A percentile compares a stretch with the other conserved stretches of the same genome.
Conservation (phyloP, 306 rosid genomes). For the Alnus glutinosa region DNA sequence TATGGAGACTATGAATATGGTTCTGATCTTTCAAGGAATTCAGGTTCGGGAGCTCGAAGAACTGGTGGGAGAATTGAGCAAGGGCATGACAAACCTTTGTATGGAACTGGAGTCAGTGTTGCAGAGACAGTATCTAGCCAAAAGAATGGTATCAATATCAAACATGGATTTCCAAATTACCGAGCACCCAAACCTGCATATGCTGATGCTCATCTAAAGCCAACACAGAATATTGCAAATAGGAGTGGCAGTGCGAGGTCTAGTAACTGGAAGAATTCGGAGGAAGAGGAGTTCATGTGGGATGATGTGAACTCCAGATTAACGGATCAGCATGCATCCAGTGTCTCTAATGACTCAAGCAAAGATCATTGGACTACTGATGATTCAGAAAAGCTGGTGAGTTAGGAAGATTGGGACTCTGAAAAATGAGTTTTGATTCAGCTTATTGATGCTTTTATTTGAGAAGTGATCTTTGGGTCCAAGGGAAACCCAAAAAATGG, state of each 20-base stretch:
- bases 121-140: slow-evolving; percentile 54
- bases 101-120: slow-evolving; percentile 45
- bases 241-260: slow-evolving; percentile 45
- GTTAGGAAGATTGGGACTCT: slow-evolving; percentile 29
- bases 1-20: slow-evolving; percentile 57
- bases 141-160: slow-evolving; percentile 60
- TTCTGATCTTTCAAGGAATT: slow-evolving; percentile 53
- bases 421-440: background rate
- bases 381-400: slow-evolving; percentile 72
- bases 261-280: slow-evolving; percentile 83
- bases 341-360: slow-evolving; percentile 43
- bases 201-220: slow-evolving; percentile 43
- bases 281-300: slow-evolving; percentile 93
- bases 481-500: background rate
- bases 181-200: slow-evolving; percentile 56
- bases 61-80: slow-evolving; percentile 53
- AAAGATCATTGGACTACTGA: slow-evolving; percentile 57
- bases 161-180: slow-evolving; percentile 47
- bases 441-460: slow-evolving; percentile 7
- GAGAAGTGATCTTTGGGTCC: background rate
- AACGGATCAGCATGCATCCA: slow-evolving; percentile 46
- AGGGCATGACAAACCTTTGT: slow-evolving; percentile 60
- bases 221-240: slow-evolving; percentile 43
- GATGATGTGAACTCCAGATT: slow-evolving; percentile 64
- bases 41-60: slow-evolving; percentile 42